Conservation (phyloP, 2,329 filamentous ascomycete genomes). For the Diaporthe sp. region DNA sequence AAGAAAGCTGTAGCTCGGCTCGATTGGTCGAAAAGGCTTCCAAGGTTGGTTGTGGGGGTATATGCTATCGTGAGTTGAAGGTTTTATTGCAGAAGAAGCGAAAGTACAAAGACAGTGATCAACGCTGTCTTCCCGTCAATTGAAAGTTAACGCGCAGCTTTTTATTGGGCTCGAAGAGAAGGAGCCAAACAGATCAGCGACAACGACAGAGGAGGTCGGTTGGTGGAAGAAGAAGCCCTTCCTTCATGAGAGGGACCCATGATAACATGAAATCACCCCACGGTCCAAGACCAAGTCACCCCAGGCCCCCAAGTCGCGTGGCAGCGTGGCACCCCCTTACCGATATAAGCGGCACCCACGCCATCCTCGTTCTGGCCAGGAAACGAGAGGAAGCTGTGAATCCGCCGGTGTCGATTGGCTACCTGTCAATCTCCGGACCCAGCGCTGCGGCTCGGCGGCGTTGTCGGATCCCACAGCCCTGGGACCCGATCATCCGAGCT, state of each 20-base stretch:
- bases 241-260: background rate
- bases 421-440: background rate
- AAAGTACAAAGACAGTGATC: conserved; percentile 29
- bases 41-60: background rate
- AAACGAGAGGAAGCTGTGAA: background rate
- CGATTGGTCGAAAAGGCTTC: background rate
- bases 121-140: conserved; percentile 25
- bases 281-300: conserved; percentile 12
- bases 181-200: background rate
- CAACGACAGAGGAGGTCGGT: background rate
- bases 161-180: background rate
- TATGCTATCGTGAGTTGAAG: conserved; percentile 4
- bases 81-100: background rate
- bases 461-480: background rate
- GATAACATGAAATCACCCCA: conserved; percentile 14
- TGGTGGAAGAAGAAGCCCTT: conserved; percentile 11
- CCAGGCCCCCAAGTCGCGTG: conserved; percentile 8
- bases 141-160: conserved; percentile 9
- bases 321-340: background rate
- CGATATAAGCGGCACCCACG: conserved; percentile 21
- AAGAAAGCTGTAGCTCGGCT: background rate
- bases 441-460: conserved; percentile 22
- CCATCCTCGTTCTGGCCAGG: conserved; percentile 14
- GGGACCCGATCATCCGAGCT: conserved; percentile 25
- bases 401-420: conserved; percentile 20